Evolutionary conservation across 108 stramenopile species (phyloP).

Genomic region (Chaetoceros tenuissimus): DNA sequence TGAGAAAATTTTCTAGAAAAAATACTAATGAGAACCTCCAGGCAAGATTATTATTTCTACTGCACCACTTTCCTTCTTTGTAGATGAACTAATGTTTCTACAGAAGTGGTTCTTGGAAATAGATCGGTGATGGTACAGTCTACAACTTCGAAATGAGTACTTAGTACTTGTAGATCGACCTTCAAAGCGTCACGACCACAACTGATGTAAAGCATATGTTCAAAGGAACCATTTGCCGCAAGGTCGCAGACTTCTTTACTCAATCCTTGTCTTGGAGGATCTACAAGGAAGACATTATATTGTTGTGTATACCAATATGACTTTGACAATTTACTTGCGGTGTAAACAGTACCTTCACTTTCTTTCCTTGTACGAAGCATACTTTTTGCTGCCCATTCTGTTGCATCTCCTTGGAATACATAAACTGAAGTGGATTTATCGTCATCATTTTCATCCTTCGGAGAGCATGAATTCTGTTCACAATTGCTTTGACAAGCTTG

Average conservation of each 20-base stretch:
- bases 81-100: constrained; percentile 66
- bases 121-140: constrained; percentile 53
- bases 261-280: constrained; percentile 61
- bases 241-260: constrained; percentile 45
- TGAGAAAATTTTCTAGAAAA: too few relatives aligned
- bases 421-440: constrained; percentile 13
- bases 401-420: constrained; percentile 48
- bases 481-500: constrained; percentile 46
- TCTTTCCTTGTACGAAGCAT: background rate
- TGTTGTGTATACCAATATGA: constrained; percentile 3
- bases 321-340: background rate
- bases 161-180: constrained; percentile 46
- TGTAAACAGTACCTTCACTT: background rate
- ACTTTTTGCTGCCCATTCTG: constrained; percentile 37
- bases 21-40: too few relatives aligned
- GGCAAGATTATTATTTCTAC: too few relatives aligned
- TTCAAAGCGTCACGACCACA: constrained; percentile 55
- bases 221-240: constrained; percentile 43
- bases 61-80: too few relatives aligned
- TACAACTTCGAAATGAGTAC: constrained; percentile 33
- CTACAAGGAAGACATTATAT: constrained; percentile 61
- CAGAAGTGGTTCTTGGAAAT: constrained; percentile 64
- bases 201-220: constrained; percentile 55
- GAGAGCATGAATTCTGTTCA: constrained; percentile 31
- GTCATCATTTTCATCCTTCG: constrained; percentile 5